Base-by-base conservation (phyloP, 306 rosid species). In the Vigna angularis region DNA sequence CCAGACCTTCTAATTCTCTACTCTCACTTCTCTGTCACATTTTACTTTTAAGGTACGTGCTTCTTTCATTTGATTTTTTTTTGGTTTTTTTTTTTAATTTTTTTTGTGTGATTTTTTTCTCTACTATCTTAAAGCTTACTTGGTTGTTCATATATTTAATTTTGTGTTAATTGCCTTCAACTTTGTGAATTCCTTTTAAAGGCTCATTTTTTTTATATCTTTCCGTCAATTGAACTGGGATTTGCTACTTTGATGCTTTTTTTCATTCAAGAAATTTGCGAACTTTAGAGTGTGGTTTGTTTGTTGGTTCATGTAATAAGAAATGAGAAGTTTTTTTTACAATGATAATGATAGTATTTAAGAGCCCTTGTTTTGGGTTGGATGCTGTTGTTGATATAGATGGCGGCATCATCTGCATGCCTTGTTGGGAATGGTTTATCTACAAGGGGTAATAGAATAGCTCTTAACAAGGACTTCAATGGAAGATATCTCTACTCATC, bases 351-450 rank as follows among this genome's bases (percentile, higher is more conserved):
- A 48, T 12, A 1, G 65, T 71, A 51, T 50, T 72, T 63, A 67
- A 26, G 17, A 51, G 18, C 67, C 22, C 53, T 22, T 59, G 16
- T 44, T 77, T 81, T 69, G 73, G 72, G 50, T 70, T 72, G 81
- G 71, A 56, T 70, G 5, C 6, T 50, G 66, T 34, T 10, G 45
- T 22, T 74, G 32, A 32, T 72, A 42, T 70, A 79, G 86, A 96
- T 96, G 99, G 96, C 94, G 38, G 89, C 96, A 56, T 87, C 93
- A 59, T 95, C 96, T 5, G 97, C 94, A 38, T 96, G 94, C 87
- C 90, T 95, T 81, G 93, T 95, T 84, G 99, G 98, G 34, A 89
- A 85, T 77, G 87, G 87, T 58, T 87, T 91, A 79, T 84, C 93
- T 9, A 82, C 92, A 42, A 85, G 77, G 13, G 74, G 87, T 82